Base-by-base conservation (phyloP, 139 green algal species). In the Gonium pectorale region DNA sequence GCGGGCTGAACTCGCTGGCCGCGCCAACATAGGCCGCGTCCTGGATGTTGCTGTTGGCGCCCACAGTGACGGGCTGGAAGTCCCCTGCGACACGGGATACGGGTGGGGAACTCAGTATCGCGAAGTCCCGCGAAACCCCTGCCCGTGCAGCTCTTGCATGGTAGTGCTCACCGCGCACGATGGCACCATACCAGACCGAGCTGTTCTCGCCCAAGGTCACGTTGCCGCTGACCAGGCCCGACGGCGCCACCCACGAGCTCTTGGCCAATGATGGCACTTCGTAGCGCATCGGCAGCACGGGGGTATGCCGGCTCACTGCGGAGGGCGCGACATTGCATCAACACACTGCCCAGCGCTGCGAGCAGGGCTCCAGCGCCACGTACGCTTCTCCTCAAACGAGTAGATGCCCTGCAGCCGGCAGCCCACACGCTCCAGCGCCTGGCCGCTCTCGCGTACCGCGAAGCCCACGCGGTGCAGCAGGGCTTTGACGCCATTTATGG, bases 1-100 rank as follows among this genome's bases (percentile, higher is more conserved):
- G 38, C 29, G 80, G 80, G 75, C 85, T 90, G 85, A 89, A 92
- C 80, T 92, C 88, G 52, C 69, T 91, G 31, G 93, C 96, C 29
- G 92, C 80, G 38, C 91, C 91, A n/a, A 99, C 92, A 7, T 94
- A 93, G 26, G 89, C 91, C 52, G 93, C 93, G 79, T 99, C 97
- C 92, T 99, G 97, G 66, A 99, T 93, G 91, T 99, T 99, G 79
- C 90, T 96, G 80, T 91, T 90, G 9, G 90, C 74, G 19, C 97
- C 97, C 19, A 99, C 92, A 3, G 52, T 94, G 51, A 99, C 96
- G 8, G 74, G 87, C 56, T 96, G 94, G 17, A 89, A 88, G 87
- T 99, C 97, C 27, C 96, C 95, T 98, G 91, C 79, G 56, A 26
- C 56, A 33, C 56, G 15, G 17, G 24, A 31, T n/a, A 13, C 17